Base-by-base conservation (phyloP, 345 rosid genomes). In the Camelina laxa region DNA sequence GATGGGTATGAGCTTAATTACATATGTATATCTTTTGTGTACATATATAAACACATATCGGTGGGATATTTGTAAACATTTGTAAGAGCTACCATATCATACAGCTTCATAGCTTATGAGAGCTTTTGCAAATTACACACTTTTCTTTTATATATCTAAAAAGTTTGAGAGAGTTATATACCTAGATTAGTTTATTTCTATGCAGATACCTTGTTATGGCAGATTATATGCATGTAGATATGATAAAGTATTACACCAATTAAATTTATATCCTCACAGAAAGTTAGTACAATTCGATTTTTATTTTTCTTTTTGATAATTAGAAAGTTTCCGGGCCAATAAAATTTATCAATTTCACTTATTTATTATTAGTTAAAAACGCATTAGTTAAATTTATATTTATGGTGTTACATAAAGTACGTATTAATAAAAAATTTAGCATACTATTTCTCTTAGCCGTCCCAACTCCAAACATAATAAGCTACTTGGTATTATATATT, bases 381-480 rank as follows among this genome's bases (percentile, higher is more conserved):
- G 13, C 65, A 56, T 74, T 44, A 36, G 10, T 42, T 7, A 35
- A 63, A 35, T 5, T 47, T 47, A 57, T 21, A 60, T 35, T 33
- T 21, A 17, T n/a, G 14, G 50, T 22, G 47, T 38, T 56, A 9
- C 54, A 57, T 27, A 49, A 11, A 39, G 30, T 24, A 11, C 30
- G 30, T 24, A 24, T 22, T 75, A 61, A 24, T 45, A 16, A 75
- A 60, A 60, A 24, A 22, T 50, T 67, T 60, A 35, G 36, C 56
- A 54, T 27, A 53, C 67, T 75, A 30, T 39, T 60, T 47, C 19
- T 16, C 42, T 68, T 68, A 44, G 80, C 75, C 70, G 80, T 69
- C 74, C 62, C 41, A 38, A 48, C 49, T 30, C 10, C 54, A 27
- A 50, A 31, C 69, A 45, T 75, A 61, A 61, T 21, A 68, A 53